phyloP scores from a whole-genome alignment of 164 flowering plant genomes.

The grape (Vitis vinifera) region ASM3070453v1 NC_081808.1:3187501-3188000 shows the following conservation, averaged over 20 bases:
- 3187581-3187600: not conserved
- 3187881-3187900: conserved; percentile 14
- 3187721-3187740: conserved; percentile 11
- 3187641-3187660: conserved; percentile 1
- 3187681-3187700: not conserved
- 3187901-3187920: conserved; percentile 23
- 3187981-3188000: conserved; percentile 20
- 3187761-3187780: conserved; percentile 13
- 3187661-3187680: not conserved
- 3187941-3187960: conserved; percentile 12
- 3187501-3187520: not conserved
- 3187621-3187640: not conserved
- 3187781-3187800: conserved; percentile 16
- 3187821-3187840: conserved; percentile 5
- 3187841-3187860: conserved; percentile 5
- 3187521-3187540: not conserved
- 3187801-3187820: conserved; percentile 16
- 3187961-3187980: conserved; percentile 20
- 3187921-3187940: conserved; percentile 16
- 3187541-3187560: not conserved
- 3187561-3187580: conserved; percentile 1
- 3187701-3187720: not conserved
- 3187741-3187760: conserved; percentile 17
- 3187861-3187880: conserved; percentile 13
- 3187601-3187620: too few species aligned